These are phyloP conservation scores for Spergularia bocconei DNA, from an alignment of 148 eudicot genomes.

Conservation along the genomic window DNA sequence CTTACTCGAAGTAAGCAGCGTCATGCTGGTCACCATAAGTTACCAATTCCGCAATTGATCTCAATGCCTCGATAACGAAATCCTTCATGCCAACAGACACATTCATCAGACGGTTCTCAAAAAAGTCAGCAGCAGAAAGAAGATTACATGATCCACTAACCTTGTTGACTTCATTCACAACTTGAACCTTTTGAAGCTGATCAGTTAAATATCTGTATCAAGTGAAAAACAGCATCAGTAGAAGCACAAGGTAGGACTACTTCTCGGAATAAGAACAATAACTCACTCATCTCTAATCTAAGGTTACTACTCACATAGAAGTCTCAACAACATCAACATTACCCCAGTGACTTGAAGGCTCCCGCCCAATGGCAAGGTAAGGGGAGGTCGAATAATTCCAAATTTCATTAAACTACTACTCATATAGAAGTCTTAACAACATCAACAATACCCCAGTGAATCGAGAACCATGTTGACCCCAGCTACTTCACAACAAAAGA, in stretches of 20 bases:
- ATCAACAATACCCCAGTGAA: too few species aligned
- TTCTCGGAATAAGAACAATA: background rate
- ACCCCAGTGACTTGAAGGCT: too few species aligned
- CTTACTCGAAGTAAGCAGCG: constrained; percentile 83
- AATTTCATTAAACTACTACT: too few species aligned
- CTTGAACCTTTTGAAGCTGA: constrained; percentile 79
- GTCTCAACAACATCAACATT: too few species aligned
- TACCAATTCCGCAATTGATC: constrained; percentile 91
- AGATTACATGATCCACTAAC: constrained; percentile 35
- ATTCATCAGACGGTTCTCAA: constrained; percentile 1
- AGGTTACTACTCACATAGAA: background rate
- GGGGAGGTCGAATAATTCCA: too few species aligned
- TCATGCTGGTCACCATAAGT: constrained; percentile 98
- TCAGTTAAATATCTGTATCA: constrained; percentile 71
- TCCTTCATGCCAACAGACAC: constrained; percentile 42
- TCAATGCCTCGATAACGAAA: constrained; percentile 85
- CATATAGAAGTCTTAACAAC: background rate
- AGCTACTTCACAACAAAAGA: too few species aligned
- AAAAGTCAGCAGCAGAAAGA: background rate
- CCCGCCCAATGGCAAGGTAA: too few species aligned
- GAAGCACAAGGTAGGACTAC: background rate
- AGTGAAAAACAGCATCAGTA: constrained; percentile 2
- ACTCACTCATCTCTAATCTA: background rate
- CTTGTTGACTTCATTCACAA: constrained; percentile 94
- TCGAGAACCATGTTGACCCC: too few species aligned